A percentile compares a stretch with the other conserved stretches of the same genome.
Evolutionary conservation across 129 eudicot genomes (phyloP).

Genomic region (Chrysanthemum makinoi): DNA sequence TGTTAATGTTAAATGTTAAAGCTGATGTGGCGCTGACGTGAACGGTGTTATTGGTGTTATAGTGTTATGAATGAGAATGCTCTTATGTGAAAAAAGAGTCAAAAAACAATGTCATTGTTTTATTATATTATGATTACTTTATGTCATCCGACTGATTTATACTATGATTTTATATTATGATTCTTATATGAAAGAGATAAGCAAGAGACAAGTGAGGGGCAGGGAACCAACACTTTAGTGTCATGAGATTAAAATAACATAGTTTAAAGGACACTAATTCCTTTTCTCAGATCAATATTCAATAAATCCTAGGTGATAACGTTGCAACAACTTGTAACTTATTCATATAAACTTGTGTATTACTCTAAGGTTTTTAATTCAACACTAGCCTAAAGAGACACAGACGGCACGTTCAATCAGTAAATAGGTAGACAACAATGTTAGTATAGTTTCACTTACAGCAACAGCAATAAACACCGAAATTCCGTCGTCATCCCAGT

Average conservation of each 20-base stretch:
- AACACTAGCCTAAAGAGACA: constrained; percentile 5
- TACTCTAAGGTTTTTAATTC: background rate
- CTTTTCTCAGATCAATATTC: constrained; percentile 12
- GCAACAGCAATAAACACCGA: constrained; percentile 18
- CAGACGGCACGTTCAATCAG: background rate
- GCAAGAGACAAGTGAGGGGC: constrained; percentile 32
- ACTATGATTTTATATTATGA: too few species aligned
- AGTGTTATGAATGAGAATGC: too few species aligned
- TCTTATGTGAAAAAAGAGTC: too few species aligned
- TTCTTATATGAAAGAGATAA: constrained; percentile 26
- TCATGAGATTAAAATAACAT: constrained; percentile 21
- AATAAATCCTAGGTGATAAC: background rate
- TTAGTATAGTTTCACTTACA: constrained; percentile 11
- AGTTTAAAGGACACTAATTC: constrained; percentile 30
- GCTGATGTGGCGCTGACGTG: too few species aligned
- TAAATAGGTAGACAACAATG: constrained; percentile 9
- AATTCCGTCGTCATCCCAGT: too few species aligned
- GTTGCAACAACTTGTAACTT: background rate
- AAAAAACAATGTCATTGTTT: too few species aligned
- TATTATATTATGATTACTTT: too few species aligned
- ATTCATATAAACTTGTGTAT: background rate
- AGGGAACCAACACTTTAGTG: constrained; percentile 34
- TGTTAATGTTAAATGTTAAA: too few species aligned
- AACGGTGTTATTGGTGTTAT: too few species aligned
- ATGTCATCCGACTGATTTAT: too few species aligned